phyloP scores from a whole-genome alignment of 257 asterid genomes.

The Lavandula angustifolia region DNA sequence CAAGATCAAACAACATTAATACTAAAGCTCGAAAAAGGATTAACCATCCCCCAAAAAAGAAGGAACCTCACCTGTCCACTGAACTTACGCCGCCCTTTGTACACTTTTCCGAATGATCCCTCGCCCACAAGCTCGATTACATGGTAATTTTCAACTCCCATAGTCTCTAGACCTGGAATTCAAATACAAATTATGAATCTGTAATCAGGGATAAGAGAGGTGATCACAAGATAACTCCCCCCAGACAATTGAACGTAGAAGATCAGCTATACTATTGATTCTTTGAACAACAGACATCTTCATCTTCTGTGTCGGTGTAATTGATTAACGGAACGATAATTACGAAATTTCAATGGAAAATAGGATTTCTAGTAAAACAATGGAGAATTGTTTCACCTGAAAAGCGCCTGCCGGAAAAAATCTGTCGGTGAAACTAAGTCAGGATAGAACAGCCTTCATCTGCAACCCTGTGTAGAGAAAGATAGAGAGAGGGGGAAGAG shows the following conservation, averaged over 20 bases:
- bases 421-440: conserved; percentile 10
- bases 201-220: neutral
- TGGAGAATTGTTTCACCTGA: conserved; percentile 18
- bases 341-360: conserved; percentile 2
- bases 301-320: neutral
- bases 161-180: conserved; percentile 34
- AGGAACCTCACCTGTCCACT: conserved; percentile 71
- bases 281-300: conserved; percentile 14
- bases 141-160: conserved; percentile 88
- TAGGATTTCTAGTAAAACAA: neutral
- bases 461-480: neutral
- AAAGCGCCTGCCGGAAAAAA: neutral
- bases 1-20: conserved; percentile 12
- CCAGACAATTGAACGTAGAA: conserved; percentile 15
- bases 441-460: neutral
- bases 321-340: conserved; percentile 2
- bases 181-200: neutral
- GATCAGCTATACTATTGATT: conserved; percentile 10
- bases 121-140: conserved; percentile 97
- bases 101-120: conserved; percentile 97
- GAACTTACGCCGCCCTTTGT: conserved; percentile 93
- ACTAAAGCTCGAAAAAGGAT: conserved; percentile 13
- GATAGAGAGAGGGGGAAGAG: conserved; percentile 9
- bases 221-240: neutral
- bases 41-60: neutral